Percentiles rank a stretch among this genome's conserved stretches.
phyloP scores from a whole-genome alignment of 805 yeast genomes.

The Debaryomyces prosopidis region DNA sequence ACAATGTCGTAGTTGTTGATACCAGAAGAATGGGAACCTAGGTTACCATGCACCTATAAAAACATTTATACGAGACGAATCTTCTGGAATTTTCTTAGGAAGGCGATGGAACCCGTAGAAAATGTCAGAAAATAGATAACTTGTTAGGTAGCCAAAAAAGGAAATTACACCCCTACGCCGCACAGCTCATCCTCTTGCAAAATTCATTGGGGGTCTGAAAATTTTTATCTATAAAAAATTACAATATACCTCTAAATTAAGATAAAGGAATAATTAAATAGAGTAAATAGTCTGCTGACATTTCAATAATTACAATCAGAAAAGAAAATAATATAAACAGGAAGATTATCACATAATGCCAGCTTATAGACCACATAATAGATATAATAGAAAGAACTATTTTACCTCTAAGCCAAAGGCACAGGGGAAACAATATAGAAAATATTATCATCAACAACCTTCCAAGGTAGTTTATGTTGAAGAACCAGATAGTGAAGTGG shows the following conservation, averaged over 20 bases:
- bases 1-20: too few species aligned
- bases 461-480: constrained; percentile 40
- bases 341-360: constrained; percentile 7
- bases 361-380: constrained; percentile 15
- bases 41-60: too few species aligned
- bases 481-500: constrained; percentile 42
- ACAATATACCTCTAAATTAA: neutral
- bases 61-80: neutral
- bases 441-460: constrained; percentile 36
- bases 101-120: neutral
- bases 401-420: constrained; percentile 11
- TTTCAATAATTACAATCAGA: too few species aligned
- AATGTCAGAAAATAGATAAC: neutral
- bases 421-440: constrained; percentile 25
- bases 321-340: neutral
- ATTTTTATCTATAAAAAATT: constrained; percentile 4
- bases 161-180: constrained; percentile 5
- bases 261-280: neutral
- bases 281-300: neutral
- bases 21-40: too few species aligned
- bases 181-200: constrained; percentile 9
- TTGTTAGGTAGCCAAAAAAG: neutral
- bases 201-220: constrained; percentile 5
- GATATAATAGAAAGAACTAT: constrained; percentile 22
- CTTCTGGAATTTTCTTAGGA: neutral